A percentile compares a stretch with the other conserved stretches of the same genome.
Conservation (phyloP, 2,329 filamentous ascomycete species). For the Dothiorella sarmentorum region DNA sequence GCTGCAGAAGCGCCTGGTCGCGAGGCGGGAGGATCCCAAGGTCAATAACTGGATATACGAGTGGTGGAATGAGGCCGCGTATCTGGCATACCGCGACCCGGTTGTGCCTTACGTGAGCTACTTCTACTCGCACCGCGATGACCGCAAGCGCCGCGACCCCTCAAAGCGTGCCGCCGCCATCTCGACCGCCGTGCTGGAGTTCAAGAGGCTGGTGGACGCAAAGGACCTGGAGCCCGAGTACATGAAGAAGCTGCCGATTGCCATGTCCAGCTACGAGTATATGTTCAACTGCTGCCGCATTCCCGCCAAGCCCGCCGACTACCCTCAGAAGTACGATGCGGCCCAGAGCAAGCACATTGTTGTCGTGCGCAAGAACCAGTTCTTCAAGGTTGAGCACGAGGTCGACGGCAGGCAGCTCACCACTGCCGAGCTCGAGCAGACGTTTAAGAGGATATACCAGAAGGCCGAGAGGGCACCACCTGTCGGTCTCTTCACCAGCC, state of each 20-base stretch:
- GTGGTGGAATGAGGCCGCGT: slow-evolving; percentile 97
- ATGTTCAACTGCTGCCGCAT: slow-evolving; percentile 97
- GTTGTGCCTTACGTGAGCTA: slow-evolving; percentile 98
- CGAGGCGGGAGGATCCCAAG: slow-evolving; percentile 73
- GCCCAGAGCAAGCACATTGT: slow-evolving; percentile 81
- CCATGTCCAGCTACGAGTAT: slow-evolving; percentile 97
- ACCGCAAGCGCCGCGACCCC: slow-evolving; percentile 80
- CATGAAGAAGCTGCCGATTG: slow-evolving; percentile 96
- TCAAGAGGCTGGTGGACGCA: slow-evolving; percentile 86
- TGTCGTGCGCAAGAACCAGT: slow-evolving; percentile 91
- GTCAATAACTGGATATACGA: slow-evolving; percentile 93
- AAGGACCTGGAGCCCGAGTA: slow-evolving; percentile 91
- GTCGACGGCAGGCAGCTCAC: slow-evolving; percentile 81
- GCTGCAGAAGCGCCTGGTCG: slow-evolving; percentile 84
- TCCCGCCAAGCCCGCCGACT: slow-evolving; percentile 75
- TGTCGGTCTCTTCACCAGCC: slow-evolving; percentile 80
- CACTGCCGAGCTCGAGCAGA: slow-evolving; percentile 81
- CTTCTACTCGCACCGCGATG: slow-evolving; percentile 98
- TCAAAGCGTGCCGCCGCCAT: slow-evolving; percentile 91
- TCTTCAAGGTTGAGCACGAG: slow-evolving; percentile 88
- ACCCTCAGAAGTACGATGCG: slow-evolving; percentile 74
- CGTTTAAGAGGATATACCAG: slow-evolving; percentile 82
- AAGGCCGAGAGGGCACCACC: slow-evolving; percentile 68
- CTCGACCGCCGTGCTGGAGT: slow-evolving; percentile 79
- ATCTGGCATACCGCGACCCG: slow-evolving; percentile 89